Conservation (phyloP, 2,329 filamentous ascomycete species). For the Fusarium nematophilum region DNA sequence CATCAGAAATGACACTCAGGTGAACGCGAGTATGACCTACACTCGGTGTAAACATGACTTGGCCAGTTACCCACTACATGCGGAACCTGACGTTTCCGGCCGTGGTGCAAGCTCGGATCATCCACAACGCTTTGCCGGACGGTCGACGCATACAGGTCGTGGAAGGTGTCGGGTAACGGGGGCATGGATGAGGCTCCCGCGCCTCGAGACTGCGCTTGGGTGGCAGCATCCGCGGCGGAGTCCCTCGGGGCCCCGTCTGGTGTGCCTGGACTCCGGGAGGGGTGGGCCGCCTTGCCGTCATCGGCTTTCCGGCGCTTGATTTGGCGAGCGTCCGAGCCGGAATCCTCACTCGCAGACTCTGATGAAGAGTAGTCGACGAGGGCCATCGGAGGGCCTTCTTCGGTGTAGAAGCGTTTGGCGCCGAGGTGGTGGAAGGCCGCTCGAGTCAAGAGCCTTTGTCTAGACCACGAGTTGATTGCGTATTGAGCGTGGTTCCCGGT, state of each 20-base stretch:
- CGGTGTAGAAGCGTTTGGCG: background rate
- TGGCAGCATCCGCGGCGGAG: constrained; percentile 4
- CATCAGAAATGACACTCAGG: too few species aligned
- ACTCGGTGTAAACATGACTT: constrained; percentile 92
- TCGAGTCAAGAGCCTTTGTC: background rate
- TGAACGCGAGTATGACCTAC: too few species aligned
- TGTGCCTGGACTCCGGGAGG: constrained; percentile 9
- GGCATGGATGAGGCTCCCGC: constrained; percentile 60
- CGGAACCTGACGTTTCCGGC: constrained; percentile 82
- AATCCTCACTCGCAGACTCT: constrained; percentile 31
- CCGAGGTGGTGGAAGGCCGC: too few species aligned
- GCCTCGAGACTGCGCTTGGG: constrained; percentile 7
- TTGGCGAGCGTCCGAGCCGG: constrained; percentile 45
- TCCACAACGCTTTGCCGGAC: constrained; percentile 82
- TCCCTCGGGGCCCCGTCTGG: background rate
- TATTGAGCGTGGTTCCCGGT: constrained; percentile 13
- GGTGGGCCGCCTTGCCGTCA: constrained; percentile 32
- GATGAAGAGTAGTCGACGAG: constrained; percentile 70
- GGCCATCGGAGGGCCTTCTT: constrained; percentile 57
- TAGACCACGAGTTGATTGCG: background rate
- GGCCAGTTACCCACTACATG: constrained; percentile 94
- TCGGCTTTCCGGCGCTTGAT: constrained; percentile 51
- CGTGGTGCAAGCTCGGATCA: constrained; percentile 86
- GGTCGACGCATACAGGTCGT: constrained; percentile 88
- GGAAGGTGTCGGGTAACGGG: constrained; percentile 82